Conservation (phyloP, 2,329 filamentous ascomycete species). For the Hypomyces perniciosus region DNA sequence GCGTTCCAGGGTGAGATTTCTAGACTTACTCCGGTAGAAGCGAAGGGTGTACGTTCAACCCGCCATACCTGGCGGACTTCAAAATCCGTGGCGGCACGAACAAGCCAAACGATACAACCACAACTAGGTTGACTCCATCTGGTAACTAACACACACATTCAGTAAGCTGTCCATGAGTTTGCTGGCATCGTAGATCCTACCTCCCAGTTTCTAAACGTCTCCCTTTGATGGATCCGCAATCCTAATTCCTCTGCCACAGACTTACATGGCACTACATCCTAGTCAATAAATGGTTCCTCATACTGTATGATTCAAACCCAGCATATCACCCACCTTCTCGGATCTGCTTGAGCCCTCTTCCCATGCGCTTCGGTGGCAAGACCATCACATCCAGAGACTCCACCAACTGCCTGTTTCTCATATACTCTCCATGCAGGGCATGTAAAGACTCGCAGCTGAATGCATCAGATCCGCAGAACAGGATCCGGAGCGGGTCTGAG, state of each 20-base stretch:
- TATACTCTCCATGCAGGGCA: constrained; percentile 59
- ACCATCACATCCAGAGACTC: constrained; percentile 81
- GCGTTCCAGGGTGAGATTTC: neutral
- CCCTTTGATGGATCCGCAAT: constrained; percentile 65
- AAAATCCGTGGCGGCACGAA: constrained; percentile 78
- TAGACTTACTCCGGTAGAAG: constrained; percentile 68
- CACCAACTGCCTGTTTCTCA: constrained; percentile 48
- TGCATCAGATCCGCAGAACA: constrained; percentile 91
- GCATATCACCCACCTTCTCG: constrained; percentile 49
- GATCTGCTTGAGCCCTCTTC: constrained; percentile 65
- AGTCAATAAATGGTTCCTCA: neutral
- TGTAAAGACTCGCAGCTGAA: constrained; percentile 77
- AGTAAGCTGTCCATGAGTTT: neutral
- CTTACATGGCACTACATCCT: constrained; percentile 63
- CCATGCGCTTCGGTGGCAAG: constrained; percentile 69
- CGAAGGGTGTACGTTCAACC: constrained; percentile 90
- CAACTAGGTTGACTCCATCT: constrained; percentile 63
- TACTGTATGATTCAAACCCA: too few relatives aligned
- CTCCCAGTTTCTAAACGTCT: constrained; percentile 79
- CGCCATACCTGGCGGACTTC: constrained; percentile 66
- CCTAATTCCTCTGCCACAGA: constrained; percentile 55
- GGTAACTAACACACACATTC: constrained; percentile 43
- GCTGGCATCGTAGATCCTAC: constrained; percentile 37
- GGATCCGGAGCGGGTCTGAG: constrained; percentile 65
- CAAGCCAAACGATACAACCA: constrained; percentile 91